Evolutionary conservation across 2,329 filamentous ascomycete genomes (phyloP).

Genomic region (Cercospora sp.): DNA sequence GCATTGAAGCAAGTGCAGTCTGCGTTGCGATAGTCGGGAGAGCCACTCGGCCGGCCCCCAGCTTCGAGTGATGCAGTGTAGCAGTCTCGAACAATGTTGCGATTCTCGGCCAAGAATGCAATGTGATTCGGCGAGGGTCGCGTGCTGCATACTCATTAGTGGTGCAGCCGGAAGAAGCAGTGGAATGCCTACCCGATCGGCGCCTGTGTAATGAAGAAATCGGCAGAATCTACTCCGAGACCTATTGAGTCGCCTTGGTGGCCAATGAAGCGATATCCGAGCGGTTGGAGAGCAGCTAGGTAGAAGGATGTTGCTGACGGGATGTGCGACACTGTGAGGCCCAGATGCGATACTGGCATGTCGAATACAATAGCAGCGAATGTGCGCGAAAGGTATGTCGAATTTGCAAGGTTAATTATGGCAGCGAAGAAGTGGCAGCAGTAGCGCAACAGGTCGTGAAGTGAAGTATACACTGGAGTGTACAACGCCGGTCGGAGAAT

Average conservation of each 20-base stretch:
- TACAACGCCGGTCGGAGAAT: conserved; percentile 14
- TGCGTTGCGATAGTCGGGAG: conserved; percentile 55
- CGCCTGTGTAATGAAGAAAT: conserved; percentile 65
- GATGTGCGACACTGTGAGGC: conserved; percentile 72
- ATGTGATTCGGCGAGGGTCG: conserved; percentile 37
- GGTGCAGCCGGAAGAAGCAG: background rate
- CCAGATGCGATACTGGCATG: conserved; percentile 65
- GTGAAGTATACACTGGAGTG: conserved; percentile 12
- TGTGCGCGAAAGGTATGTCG: background rate
- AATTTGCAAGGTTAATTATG: conserved; percentile 20
- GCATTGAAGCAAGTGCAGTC: conserved; percentile 62
- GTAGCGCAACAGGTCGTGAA: conserved; percentile 18
- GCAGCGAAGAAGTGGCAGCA: conserved; percentile 21
- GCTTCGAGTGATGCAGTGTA: conserved; percentile 68
- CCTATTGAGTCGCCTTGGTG: conserved; percentile 62
- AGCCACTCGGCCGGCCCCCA: conserved; percentile 59
- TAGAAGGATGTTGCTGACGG: conserved; percentile 82
- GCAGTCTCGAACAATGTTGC: conserved; percentile 68
- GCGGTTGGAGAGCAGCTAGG: conserved; percentile 72
- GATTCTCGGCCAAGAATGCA: conserved; percentile 67
- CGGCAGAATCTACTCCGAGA: conserved; percentile 60
- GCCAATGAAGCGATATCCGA: conserved; percentile 72
- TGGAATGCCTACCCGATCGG: conserved; percentile 53
- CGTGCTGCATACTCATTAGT: conserved; percentile 26
- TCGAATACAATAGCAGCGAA: conserved; percentile 10